A percentile compares a stretch with the other conserved stretches of the same genome.
phyloP scores from a whole-genome alignment of 176 grass and related monocot genomes.

The Eleusine coracana region DNA sequence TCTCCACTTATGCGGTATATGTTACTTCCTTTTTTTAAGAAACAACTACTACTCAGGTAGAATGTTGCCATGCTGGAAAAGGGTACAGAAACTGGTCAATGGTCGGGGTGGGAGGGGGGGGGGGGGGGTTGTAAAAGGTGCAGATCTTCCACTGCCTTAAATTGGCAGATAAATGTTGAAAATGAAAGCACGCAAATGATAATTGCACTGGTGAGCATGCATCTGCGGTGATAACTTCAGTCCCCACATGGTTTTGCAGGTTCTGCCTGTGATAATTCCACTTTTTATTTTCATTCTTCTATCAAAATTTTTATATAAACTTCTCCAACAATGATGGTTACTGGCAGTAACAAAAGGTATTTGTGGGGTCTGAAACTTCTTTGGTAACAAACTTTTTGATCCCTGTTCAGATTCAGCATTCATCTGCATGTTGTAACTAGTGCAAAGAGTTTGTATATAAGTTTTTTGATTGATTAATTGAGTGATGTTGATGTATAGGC shows the following conservation, averaged over 20 bases:
- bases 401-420: neutral
- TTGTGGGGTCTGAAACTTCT: neutral
- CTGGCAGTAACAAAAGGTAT: neutral
- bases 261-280: neutral
- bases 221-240: neutral
- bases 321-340: neutral
- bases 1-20: neutral
- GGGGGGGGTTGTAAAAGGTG: neutral
- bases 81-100: neutral
- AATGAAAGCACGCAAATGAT: neutral
- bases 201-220: neutral
- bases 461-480: neutral
- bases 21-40: neutral
- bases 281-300: neutral
- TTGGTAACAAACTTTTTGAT: neutral
- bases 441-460: no score
- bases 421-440: neutral
- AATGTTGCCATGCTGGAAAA: slow-evolving; percentile 2
- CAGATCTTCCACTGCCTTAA: neutral
- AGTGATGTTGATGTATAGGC: neutral
- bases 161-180: neutral
- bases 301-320: neutral
- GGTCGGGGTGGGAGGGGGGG: no score
- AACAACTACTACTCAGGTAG: neutral
- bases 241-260: neutral